Base-by-base conservation (phyloP, 345 rosid species). In the Pistacia vera region DNA sequence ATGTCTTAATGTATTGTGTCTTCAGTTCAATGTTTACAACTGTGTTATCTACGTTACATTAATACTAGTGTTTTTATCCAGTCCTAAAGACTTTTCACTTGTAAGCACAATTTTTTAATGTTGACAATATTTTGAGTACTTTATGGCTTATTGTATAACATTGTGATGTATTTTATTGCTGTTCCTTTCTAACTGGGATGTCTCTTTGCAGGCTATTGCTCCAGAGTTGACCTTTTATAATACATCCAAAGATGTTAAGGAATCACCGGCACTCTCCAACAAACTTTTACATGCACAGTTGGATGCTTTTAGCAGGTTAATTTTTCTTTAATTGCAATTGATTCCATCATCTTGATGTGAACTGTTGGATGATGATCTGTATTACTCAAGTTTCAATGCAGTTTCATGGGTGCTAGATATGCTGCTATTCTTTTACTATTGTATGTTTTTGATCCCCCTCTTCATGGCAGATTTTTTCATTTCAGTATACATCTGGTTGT, bases 211-310 rank as follows among this genome's bases (percentile, higher is more conserved):
- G 99, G 98, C 97, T 70, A 86, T 96, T 72, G 92, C 97, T 41
- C 98, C 97, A 52, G 99, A 96, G 86, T 92, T 96, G 67, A 96
- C 98, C 59, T 96, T 96, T 72, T 96, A 93, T 80, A 92, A 79
- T 79, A 80, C 91, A 75, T 93, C 92, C 44, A 92, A 88, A 84
- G 91, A 92, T 72, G 87, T 88, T 20, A 93, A 85, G 52, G 82
- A 88, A 75, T 89, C 93, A 2, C 85, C 93, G 38, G 68, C 83
- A 52, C 87, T 93, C 72, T 87, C 95, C 49, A 96, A 90, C 86
- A 95, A 88, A 74, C 95, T 96, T 81, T 82, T 96, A 88, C 99
- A 96, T 76, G 94, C 95, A 60, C 97, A 90, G 76, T 79, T 96
- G 81, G 98, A 96, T 87, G 89, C 91, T 78, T 88, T 86, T 84